Percentiles rank a stretch among this genome's conserved stretches.
phyloP scores from a whole-genome alignment of 2,329 filamentous ascomycete species.

The Aureobasidium sp. region DNA sequence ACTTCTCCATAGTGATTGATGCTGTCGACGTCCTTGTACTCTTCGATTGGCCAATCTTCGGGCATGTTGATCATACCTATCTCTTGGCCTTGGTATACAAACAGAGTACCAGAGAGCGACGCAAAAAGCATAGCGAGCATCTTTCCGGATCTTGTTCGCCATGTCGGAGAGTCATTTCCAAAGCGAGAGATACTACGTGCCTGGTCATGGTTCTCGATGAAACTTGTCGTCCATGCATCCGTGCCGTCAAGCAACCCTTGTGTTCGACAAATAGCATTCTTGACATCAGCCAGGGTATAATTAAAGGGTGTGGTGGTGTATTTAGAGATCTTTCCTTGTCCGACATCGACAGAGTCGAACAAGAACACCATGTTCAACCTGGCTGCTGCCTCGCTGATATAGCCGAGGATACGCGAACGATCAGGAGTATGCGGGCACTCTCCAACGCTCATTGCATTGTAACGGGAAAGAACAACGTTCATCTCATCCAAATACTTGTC shows the following conservation, averaged over 20 bases:
- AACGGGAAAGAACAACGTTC: conserved; percentile 39
- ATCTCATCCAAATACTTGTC: conserved; percentile 44
- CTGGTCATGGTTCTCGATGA: conserved; percentile 62
- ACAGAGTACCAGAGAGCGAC: conserved; percentile 56
- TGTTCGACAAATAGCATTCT: conserved; percentile 24
- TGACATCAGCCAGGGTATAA: conserved; percentile 26
- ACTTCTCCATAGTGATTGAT: conserved; percentile 38
- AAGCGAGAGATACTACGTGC: conserved; percentile 51
- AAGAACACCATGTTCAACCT: conserved; percentile 69
- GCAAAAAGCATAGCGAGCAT: conserved; percentile 53
- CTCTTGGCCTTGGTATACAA: conserved; percentile 65
- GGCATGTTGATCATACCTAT: conserved; percentile 61
- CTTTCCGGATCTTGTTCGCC: conserved; percentile 49
- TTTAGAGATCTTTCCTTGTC: conserved; percentile 19
- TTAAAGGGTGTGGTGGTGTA: conserved; percentile 22
- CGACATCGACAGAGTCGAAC: conserved; percentile 55
- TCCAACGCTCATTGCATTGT: conserved; percentile 47
- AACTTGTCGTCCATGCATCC: conserved; percentile 58
- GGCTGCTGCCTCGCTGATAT: conserved; percentile 46
- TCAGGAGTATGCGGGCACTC: conserved; percentile 46
- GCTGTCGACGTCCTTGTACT: conserved; percentile 62
- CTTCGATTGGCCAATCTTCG: conserved; percentile 51
- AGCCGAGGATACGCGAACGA: conserved; percentile 44
- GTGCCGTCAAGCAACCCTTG: conserved; percentile 48
- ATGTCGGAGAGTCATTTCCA: conserved; percentile 43